Evolutionary conservation across 2,329 filamentous ascomycete genomes (phyloP), one percentile per base, ranked within the genome.

Genomic region (Ceratocystis cubensis): DNA sequence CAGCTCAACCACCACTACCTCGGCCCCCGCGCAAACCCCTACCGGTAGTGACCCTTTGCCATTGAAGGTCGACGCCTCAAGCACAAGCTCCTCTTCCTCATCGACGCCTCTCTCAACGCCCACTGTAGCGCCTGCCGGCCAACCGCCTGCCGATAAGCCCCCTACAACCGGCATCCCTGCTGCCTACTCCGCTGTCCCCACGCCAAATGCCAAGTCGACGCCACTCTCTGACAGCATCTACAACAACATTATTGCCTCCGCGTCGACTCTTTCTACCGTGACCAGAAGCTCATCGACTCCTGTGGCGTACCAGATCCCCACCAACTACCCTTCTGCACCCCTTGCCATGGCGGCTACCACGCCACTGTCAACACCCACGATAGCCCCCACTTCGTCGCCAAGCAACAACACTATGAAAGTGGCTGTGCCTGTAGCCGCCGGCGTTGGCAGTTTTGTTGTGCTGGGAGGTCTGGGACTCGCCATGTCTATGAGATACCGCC

Each of bases 401-500:
- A n/a, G 33, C 46, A 57, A 63, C n/a, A n/a, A 28, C 5, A 25
- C 37, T 17, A 64, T 61, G 41, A 66, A 67, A 15, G 61, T 69
- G 6, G 66, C 65, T 1, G 61, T 68, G 20, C 68, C 68, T 3
- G 61, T 69, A 7, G 67, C 67, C 20, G 69, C 67, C 10, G 56
- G 65, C 5, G 69, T 68, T 8, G 69, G 69, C 37, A 66, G 69
- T 6, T 46, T 65, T 20, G 46, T 69, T 5, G 50, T 67, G 17
- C 48, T 69, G 22, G 65, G 68, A 5, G 59, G 68, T 22, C n/a
- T 69, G 13, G 59, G 65, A 10, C n/a, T 69, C 3, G 63, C 66
- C n/a, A 59, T 69, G 44, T 64, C 63, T 8, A 69, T 66, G 45
- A 44, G 69, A 30, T 69, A 69, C 63, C 59, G 69, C 30, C 64